Percentiles rank a stretch among this genome's conserved stretches.
Conservation (phyloP, 306 rosid species). For the Ziziphus jujuba region DNA sequence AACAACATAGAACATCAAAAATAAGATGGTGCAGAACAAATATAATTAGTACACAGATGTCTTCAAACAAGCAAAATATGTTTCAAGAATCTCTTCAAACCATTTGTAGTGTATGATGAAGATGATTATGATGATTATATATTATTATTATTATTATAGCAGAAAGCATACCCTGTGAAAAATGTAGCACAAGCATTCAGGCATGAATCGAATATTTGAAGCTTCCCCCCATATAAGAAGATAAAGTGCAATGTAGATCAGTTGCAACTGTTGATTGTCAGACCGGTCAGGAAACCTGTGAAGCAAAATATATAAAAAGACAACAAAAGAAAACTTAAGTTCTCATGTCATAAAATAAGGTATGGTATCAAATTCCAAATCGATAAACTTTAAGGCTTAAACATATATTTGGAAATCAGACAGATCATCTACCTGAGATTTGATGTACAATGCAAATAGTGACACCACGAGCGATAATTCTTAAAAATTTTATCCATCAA, state of each 20-base stretch:
- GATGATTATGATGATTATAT: too few species aligned
- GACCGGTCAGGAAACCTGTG: slow-evolving; percentile 49
- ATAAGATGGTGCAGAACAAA: too few species aligned
- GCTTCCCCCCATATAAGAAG: slow-evolving; percentile 99
- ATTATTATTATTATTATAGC: too few species aligned
- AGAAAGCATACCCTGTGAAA: slow-evolving; percentile 76
- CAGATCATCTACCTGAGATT: slow-evolving; percentile 52
- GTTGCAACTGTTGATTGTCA: slow-evolving; percentile 57
- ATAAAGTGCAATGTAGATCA: slow-evolving; percentile 83
- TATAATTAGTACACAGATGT: too few species aligned
- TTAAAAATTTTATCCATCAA: slow-evolving; percentile 60
- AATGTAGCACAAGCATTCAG: slow-evolving; percentile 96
- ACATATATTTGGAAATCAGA: slow-evolving; percentile 25
- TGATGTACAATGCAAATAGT: slow-evolving; percentile 64
- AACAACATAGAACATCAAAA: too few species aligned
- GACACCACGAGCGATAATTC: slow-evolving; percentile 91
- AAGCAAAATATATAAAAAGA: slow-evolving; percentile 15
- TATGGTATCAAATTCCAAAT: slow-evolving; percentile 15
- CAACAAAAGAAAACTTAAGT: slow-evolving; percentile 20
- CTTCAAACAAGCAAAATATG: background rate
- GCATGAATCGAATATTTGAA: slow-evolving; percentile 97
- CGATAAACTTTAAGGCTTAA: slow-evolving; percentile 16
- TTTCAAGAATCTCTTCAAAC: slow-evolving; percentile 22
- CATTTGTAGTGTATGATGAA: slow-evolving; percentile 16
- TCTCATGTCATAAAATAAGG: slow-evolving; percentile 23